Base-by-base conservation (phyloP, 192 early-diverging fungal species). In the Backusella westeae region DNA sequence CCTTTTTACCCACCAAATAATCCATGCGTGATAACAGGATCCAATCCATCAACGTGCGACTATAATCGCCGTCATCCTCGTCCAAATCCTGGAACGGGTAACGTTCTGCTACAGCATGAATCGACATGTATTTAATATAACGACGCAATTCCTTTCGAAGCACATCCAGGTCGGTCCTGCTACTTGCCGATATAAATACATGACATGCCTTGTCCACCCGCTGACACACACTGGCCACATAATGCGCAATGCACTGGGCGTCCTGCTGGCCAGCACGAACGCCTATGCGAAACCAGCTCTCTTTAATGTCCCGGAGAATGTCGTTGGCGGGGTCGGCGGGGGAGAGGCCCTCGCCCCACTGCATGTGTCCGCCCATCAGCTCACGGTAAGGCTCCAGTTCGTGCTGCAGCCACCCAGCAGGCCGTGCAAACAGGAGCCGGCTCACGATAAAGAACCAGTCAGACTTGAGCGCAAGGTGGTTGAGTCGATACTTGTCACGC, bases 21-120 rank as follows among this genome's bases (percentile, higher is more conserved):
- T 81, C 80, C 80, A 81, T 77, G 2, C 75, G 44, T 2, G 80
- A 73, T 19, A 81, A 49, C 35, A 81, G 74, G n/a, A 69, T 71
- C 80, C 80, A 81, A 59, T 81, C 80, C 75, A 81, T 77, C 21
- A 81, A 36, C 0, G 72, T 39, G 34, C 80, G 65, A 17, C 72
- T 75, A 71, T 77, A 77, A 6, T 6, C 6, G 14, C 14, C 21
- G 0, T 44, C 69, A 14, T 29, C 12, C 5, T 38, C 5, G 26
- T 76, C 29, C 41, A 67, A 21, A 14, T 49, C 36, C 0, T 17
- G 3, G 52, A 69, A 73, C 0, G 9, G 34, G 34, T 42, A 77
- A 0, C 32, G 36, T 15, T 77, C 69, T 0, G 76, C n/a, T 0
- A 77, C 49, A 3, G 76, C 46, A 66, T 77, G 76, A 3, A 77